Evolutionary conservation across 2,329 filamentous ascomycete genomes (phyloP), one percentile per base, ranked within the genome.

Genomic region (Alternaria postmessia): DNA sequence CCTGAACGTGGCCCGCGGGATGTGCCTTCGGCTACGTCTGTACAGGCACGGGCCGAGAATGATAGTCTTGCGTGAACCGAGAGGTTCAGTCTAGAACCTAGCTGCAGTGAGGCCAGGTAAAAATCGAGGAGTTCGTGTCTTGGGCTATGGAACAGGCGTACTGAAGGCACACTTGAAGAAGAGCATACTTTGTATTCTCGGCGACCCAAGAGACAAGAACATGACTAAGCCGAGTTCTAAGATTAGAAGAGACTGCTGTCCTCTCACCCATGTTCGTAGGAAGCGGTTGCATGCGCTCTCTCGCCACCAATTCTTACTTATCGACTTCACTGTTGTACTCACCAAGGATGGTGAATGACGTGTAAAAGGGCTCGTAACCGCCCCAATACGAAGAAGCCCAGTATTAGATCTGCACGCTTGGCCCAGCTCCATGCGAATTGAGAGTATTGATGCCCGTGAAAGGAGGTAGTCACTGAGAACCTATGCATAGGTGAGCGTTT

Each of bases 401-500:
- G 34, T 34, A 34, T 14, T n/a, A 28, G 11, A 18, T 39, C 34
- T 51, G 30, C 30, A 22, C 30, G 30, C 28, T 22, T 34, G 44
- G 44, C 34, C 44, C 28, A 34, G 44, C 20, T 34, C 28, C 28
- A 11, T 48, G 44, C 38, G 20, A 26, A 51, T 22, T 7, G 22
- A 20, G 8, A 39, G 38, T 9, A 39, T 11, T 3, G 16, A 39
- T 39, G n/a, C 38, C 38, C 43, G 9, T 28, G 22, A 51, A 28
- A 51, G 48, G 34, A 28, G 34, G 34, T 9, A 48, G 14, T 36
- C 46, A 4, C 18, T 48, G 18, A 18, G 6, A 36, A 24, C 12
- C 14, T n/a, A 30, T 28, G 48, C 48, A 51, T 51, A 51, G 8
- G 36, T 36, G 49, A 51, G 36, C 34, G 30, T 14, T 30, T 51